A percentile compares a stretch with the other conserved stretches of the same genome.
Evolutionary conservation across 106 monocot genomes (phyloP).

Genomic region (Phalaenopsis equestris): DNA sequence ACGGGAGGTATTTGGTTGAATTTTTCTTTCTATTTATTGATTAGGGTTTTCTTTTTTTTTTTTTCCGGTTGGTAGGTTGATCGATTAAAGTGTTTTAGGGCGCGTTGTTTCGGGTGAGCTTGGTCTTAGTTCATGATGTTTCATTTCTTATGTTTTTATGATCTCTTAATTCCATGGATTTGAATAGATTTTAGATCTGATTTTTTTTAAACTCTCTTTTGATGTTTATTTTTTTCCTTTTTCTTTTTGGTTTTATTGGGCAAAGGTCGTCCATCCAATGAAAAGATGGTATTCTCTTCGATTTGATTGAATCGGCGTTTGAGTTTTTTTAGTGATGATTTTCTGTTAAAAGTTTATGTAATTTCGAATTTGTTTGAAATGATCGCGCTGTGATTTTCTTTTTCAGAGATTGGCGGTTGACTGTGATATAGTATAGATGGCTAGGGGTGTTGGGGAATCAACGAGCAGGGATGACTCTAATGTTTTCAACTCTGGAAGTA

Average conservation of each 20-base stretch:
- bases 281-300: neutral
- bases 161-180: neutral
- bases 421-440: slow-evolving; percentile 17
- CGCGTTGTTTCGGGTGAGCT: neutral
- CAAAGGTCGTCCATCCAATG: neutral
- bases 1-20: neutral
- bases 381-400: neutral
- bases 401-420: neutral
- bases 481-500: slow-evolving; percentile 16
- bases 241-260: neutral
- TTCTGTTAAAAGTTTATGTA: neutral
- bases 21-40: neutral
- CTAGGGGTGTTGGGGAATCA: slow-evolving; percentile 35
- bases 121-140: neutral
- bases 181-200: neutral
- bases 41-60: neutral
- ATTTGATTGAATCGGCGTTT: neutral
- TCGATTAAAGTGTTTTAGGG: too few relatives aligned
- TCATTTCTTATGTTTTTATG: neutral
- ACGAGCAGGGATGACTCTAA: slow-evolving; percentile 23
- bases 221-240: neutral
- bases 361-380: neutral
- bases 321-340: neutral
- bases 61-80: neutral
- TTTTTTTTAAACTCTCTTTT: neutral